phyloP scores from a whole-genome alignment of 2,329 filamentous ascomycete species.

The Epicoccum nigrum region DNA sequence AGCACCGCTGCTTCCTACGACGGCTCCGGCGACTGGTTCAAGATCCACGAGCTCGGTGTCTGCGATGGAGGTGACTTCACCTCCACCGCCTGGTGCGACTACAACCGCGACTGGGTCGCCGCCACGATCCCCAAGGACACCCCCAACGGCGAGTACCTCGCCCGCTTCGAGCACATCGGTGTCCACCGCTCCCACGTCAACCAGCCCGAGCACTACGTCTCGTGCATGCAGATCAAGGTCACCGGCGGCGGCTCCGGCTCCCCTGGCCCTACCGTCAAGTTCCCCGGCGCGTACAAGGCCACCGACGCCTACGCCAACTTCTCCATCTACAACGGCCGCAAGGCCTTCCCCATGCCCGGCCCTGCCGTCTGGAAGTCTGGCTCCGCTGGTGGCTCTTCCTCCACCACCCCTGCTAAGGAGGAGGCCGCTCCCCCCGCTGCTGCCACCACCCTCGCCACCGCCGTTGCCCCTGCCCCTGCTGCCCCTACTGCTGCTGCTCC shows the following conservation, averaged over 20 bases:
- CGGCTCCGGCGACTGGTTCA: constrained; percentile 40
- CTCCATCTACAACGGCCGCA: constrained; percentile 35
- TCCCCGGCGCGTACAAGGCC: constrained; percentile 45
- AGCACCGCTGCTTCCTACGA: constrained; percentile 24
- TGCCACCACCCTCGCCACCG: constrained; percentile 13
- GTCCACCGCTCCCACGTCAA: constrained; percentile 33
- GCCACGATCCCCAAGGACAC: constrained; percentile 48
- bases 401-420: constrained; percentile 16
- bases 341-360: constrained; percentile 25
- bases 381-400: constrained; percentile 3
- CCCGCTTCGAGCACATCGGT: constrained; percentile 54
- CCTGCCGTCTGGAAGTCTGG: constrained; percentile 24
- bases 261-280: constrained; percentile 46
- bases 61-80: constrained; percentile 28
- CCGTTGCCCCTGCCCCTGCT: neutral
- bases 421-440: constrained; percentile 8
- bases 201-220: constrained; percentile 52
- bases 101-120: constrained; percentile 25
- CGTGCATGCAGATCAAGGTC: constrained; percentile 53
- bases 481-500: neutral
- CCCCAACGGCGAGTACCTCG: constrained; percentile 52
- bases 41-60: constrained; percentile 34
- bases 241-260: constrained; percentile 40
- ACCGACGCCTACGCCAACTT: constrained; percentile 34
- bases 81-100: constrained; percentile 33